Percentiles rank a stretch among this genome's conserved stretches.
Conservation (phyloP, 257 asterid species). For the Linaria vulgaris region DNA sequence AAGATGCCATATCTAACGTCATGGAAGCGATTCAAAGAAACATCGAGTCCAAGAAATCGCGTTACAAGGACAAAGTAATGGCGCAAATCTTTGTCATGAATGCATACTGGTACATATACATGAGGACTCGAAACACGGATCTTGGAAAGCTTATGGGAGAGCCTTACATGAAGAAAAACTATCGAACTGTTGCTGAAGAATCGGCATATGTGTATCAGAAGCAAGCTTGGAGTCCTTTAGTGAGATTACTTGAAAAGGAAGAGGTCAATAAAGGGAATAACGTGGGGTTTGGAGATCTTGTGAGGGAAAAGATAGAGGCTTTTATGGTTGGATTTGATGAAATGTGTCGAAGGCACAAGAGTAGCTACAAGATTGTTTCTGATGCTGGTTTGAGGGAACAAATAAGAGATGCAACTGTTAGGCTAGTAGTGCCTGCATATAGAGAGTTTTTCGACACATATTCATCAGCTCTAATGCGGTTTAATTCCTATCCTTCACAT, state of each 20-base stretch:
- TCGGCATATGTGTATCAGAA: conserved; percentile 71
- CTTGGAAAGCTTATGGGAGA: conserved; percentile 69
- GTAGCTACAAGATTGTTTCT: conserved; percentile 52
- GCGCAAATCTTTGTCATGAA: conserved; percentile 63
- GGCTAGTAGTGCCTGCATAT: conserved; percentile 56
- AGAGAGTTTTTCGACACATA: conserved; percentile 41
- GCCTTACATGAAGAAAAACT: conserved; percentile 55
- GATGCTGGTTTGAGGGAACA: conserved; percentile 81
- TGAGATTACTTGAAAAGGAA: conserved; percentile 46
- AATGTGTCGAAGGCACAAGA: conserved; percentile 44
- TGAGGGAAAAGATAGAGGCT: conserved; percentile 55
- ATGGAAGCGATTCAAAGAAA: conserved; percentile 80
- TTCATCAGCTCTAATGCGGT: conserved; percentile 34
- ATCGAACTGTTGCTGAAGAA: conserved; percentile 64
- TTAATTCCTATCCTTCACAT: conserved; percentile 39
- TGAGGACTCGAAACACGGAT: conserved; percentile 60
- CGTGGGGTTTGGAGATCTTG: conserved; percentile 30
- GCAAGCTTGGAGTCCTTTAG: conserved; percentile 70
- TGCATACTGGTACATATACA: conserved; percentile 77
- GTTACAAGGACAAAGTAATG: conserved; percentile 55
- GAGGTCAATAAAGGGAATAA: conserved; percentile 31
- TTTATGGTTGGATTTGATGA: conserved; percentile 57
- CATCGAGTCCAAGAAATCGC: conserved; percentile 46
- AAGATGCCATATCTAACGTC: conserved; percentile 57
- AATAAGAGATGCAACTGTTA: conserved; percentile 57